A percentile compares a stretch with the other conserved stretches of the same genome.
Conservation (phyloP, 2,329 filamentous ascomycete genomes). For the Tolypocladium nubicola region DNA sequence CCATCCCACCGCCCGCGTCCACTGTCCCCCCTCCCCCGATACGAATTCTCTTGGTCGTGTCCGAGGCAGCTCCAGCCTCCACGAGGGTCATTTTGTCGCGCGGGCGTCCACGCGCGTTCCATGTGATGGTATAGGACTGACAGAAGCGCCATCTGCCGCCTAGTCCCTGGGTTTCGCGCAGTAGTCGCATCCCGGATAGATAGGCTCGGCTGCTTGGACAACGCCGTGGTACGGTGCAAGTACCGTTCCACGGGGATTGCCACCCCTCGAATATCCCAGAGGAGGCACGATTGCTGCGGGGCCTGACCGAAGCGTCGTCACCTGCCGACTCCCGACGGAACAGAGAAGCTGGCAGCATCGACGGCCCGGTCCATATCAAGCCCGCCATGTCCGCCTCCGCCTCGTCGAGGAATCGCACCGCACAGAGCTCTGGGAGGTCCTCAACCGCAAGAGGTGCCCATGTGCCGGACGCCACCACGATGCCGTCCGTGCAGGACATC, state of each 20-base stretch:
- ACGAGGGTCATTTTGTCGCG: slow-evolving; percentile 10
- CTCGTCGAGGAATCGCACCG: slow-evolving; percentile 47
- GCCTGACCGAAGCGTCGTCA: slow-evolving; percentile 8
- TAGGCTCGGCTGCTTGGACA: slow-evolving; percentile 17
- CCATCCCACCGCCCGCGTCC: slow-evolving; percentile 3
- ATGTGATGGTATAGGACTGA: slow-evolving; percentile 26
- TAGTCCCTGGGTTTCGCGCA: slow-evolving; percentile 14
- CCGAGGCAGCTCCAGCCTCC: neutral
- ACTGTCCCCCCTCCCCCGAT: neutral
- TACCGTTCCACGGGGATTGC: slow-evolving; percentile 23
- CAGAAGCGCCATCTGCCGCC: slow-evolving; percentile 20
- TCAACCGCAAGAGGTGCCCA: slow-evolving; percentile 32
- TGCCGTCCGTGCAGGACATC: slow-evolving; percentile 37
- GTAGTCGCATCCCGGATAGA: slow-evolving; percentile 13
- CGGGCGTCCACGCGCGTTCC: slow-evolving; percentile 19
- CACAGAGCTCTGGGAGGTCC: slow-evolving; percentile 46
- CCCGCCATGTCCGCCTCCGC: slow-evolving; percentile 40
- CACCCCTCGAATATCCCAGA: slow-evolving; percentile 8
- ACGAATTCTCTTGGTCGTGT: neutral
- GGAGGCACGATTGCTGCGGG: slow-evolving; percentile 10
- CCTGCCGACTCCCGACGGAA: slow-evolving; percentile 10
- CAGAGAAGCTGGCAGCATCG: neutral
- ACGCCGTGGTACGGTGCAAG: slow-evolving; percentile 29
- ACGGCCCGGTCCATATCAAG: slow-evolving; percentile 18
- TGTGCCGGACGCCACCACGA: slow-evolving; percentile 39